These are phyloP conservation scores for Acer saccharum DNA, from an alignment of 345 rosid genomes.

Conservation along the genomic window DNA sequence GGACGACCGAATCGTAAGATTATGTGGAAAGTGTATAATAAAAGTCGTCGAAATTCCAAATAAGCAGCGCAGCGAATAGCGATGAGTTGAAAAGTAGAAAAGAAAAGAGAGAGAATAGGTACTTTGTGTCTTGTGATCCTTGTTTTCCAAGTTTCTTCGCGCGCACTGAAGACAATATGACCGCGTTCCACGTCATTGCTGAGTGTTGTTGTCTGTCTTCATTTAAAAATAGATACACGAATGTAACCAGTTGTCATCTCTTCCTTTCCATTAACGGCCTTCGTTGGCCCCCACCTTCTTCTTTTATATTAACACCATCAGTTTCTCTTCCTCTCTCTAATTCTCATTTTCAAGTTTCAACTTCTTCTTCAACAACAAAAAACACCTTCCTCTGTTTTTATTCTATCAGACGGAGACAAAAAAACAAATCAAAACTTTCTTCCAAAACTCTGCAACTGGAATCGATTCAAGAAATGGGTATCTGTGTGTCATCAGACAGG, in stretches of 20 bases:
- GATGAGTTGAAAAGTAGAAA: no score
- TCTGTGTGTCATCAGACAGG: constrained; percentile 43
- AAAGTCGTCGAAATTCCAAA: no score
- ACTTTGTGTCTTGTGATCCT: not conserved
- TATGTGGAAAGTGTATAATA: no score
- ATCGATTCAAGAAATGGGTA: constrained; percentile 50
- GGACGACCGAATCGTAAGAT: no score
- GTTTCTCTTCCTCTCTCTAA: not conserved
- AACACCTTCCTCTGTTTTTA: not conserved
- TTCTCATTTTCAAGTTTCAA: constrained; percentile 5
- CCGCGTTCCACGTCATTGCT: constrained; percentile 12
- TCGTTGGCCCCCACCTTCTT: not conserved
- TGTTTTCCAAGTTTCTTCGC: not conserved
- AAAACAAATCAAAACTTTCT: not conserved
- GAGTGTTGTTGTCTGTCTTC: not conserved
- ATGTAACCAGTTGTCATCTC: not conserved
- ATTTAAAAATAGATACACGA: not conserved
- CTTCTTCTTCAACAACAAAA: not conserved
- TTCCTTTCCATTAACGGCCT: not conserved
- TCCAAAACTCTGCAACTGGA: not conserved
- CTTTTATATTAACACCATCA: not conserved
- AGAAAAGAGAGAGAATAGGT: no score
- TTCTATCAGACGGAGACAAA: no score
- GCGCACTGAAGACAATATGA: no score
- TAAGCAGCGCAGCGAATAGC: no score